phyloP scores from a whole-genome alignment of 2,329 filamentous ascomycete species.

The Arachnomyces sp. region DNA sequence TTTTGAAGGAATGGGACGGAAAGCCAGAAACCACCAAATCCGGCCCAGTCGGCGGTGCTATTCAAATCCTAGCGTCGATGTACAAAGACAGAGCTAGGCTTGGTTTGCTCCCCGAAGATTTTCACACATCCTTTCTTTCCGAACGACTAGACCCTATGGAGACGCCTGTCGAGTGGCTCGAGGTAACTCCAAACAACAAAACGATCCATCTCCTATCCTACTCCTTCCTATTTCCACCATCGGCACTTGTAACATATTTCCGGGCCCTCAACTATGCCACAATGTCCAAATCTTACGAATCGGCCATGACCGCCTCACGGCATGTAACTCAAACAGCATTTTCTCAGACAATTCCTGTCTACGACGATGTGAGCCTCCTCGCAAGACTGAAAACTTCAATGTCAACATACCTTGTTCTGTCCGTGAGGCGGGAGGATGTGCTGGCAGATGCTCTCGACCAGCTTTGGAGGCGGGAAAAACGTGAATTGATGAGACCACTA shows the following conservation, averaged over 20 bases:
- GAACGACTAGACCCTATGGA: conserved; percentile 68
- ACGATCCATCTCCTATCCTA: conserved; percentile 70
- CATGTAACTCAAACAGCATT: conserved; percentile 41
- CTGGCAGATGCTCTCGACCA: conserved; percentile 74
- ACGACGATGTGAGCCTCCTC: conserved; percentile 56
- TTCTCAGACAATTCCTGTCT: conserved; percentile 31
- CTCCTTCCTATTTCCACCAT: conserved; percentile 68
- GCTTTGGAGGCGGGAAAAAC: conserved; percentile 75
- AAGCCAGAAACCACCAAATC: conserved; percentile 61
- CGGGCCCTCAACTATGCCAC: conserved; percentile 77
- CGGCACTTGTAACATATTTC: conserved; percentile 73
- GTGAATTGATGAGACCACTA: conserved; percentile 74
- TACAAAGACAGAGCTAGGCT: conserved; percentile 64
- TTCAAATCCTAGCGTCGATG: conserved; percentile 65
- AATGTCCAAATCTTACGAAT: conserved; percentile 75
- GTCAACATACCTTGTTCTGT: conserved; percentile 62
- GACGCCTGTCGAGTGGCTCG: conserved; percentile 65
- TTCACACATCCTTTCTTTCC: conserved; percentile 67
- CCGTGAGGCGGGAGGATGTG: conserved; percentile 60
- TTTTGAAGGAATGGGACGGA: conserved; percentile 76
- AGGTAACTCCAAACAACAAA: conserved; percentile 53
- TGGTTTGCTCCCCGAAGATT: conserved; percentile 60
- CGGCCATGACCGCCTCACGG: conserved; percentile 46
- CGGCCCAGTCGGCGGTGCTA: conserved; percentile 66
- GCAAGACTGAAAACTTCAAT: conserved; percentile 60